Base-by-base conservation (phyloP, 2,329 filamentous ascomycete species). In the Fusarium sp. region DNA sequence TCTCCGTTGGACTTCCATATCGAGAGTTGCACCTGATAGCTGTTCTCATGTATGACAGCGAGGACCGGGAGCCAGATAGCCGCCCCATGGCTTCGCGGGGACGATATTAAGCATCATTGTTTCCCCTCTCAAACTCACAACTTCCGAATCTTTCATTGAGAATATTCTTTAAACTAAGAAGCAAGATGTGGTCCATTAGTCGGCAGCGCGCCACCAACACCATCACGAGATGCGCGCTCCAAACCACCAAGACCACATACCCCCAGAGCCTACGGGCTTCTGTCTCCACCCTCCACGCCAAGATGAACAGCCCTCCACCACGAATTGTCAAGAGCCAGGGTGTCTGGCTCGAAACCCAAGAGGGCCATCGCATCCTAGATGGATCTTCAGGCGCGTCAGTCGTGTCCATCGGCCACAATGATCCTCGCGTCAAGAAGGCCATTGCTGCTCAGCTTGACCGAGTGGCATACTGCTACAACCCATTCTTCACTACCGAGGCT, bases 361-460 rank as follows among this genome's bases (percentile, higher is more conserved):
- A 69, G 25, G 72, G 72, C 0, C 47, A 73, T 16, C 50, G 10
- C 1, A 56, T 76, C 5, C 35, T 76, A 0, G 74, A 76, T 25
- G 71, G 68, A 5, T 74, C 73, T 7, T 74, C 71, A 0, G 74
- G 74, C 16, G 74, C 74, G 6, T 69, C 74, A 13, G 74, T 76
- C 1, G 71, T 76, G 8, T 42, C 68, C 0, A 74, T 76, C 18
- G 74, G 74, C 0, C 74, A 76, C 0, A 64, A 65, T 42, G 66
- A 76, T 11, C 9, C 63, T 1, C 33, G 68, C 42, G 65, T 76
- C 8, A 76, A 74, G 20, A 8, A 64, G 5, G 74, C 74, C 2
- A 76, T 76, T 13, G 9, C 25, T 4, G 47, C 42, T 0, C 74
- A 76, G 0, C 2, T 76, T 0, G 66, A 76, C 0, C 35, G 57